Base-by-base conservation (phyloP, 306 rosid species). In the Quercus dentata region DNA sequence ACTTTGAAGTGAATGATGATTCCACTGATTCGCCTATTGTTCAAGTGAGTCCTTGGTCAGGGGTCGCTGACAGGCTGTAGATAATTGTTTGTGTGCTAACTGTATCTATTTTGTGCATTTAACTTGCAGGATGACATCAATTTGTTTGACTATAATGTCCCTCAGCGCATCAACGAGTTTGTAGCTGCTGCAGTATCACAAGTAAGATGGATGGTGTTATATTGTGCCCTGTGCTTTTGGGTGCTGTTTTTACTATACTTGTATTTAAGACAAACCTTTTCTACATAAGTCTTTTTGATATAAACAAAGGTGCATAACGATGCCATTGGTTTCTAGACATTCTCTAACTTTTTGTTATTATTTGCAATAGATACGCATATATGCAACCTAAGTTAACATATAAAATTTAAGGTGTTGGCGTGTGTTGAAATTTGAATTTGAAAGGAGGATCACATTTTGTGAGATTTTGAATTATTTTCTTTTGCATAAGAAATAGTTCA, bases 161-260 rank as follows among this genome's bases (percentile, higher is more conserved):
- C 79, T 61, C 88, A 78, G 28, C 86, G 91, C 63, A 89, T 88
- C 6, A 81, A 83, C 46, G 88, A 83, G 76, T 88, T 88, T 76
- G 84, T 88, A 33, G 86, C 88, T 64, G 89, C 91, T 80, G 91
- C 91, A 62, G 83, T 85, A 35, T 57, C 87, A 44, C 91, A 88
- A 87, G 91, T 88, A 76, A 59, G 44, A 44, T 46, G 69, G 68
- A 30, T 51, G 21, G 55, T 65, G 51, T 73, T 59, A 59, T 59
- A 27, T 23, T 23, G 17, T 11, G 65, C 65, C 13, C 27, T 59
- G 65, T 10, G 65, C 31, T 59, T 59, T 23, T 9, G 15, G 11
- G 31, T 59, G 27, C 23, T 23, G 30, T 23, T 59, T 59, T 4
- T 9, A 20, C 31, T 11, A 23, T 59, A 59, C 5, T 21, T 10